Evolutionary conservation across 2,329 filamentous ascomycete genomes (phyloP), one percentile per base, ranked within the genome.

Genomic region (Colletotrichum tanaceti): DNA sequence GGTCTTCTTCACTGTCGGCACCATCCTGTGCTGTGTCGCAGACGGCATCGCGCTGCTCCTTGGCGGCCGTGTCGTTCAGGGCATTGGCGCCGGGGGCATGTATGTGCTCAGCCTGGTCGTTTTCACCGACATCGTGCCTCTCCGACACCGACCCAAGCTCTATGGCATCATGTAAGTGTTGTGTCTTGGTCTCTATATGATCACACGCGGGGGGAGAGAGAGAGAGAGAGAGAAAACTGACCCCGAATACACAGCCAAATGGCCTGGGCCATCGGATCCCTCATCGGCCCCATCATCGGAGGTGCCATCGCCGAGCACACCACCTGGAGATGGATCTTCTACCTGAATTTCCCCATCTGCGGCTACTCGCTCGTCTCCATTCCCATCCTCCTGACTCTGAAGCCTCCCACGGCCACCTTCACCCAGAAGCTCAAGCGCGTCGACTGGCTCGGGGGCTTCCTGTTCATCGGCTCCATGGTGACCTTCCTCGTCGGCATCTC

Each of bases 281-380:
- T 77, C 0, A 60, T 83, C 7, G 83, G 79, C 0, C 79, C 81
- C 1, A 74, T 83, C 46, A 73, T 82, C 4, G 81, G 79, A 2
- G 79, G 79, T 5, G 72, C 73, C 32, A 76, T 80, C 62, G 77
- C 74, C 1, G 68, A 79, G 58, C 72, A 74, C n/a, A 76, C 74
- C 1, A 78, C 78, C 0, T 86, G 83, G 83, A 74, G 80, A 10
- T 85, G 81, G 81, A 78, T 80, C 28, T 87, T 87, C 70, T 84
- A 83, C 67, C 71, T 84, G 54, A 84, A 82, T 76, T 77, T 84
- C 43, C 82, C 82, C 16, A 78, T 83, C 68, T 79, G 81, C 67
- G 79, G 73, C 53, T 72, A 81, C 32, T 76, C 81, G 2, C 74
- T 84, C 4, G 62, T 82, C 32, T 70, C 80, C 20, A 72, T 83